Conservation (phyloP, 2,329 filamentous ascomycete genomes). For the Talaromyces sp. region DNA sequence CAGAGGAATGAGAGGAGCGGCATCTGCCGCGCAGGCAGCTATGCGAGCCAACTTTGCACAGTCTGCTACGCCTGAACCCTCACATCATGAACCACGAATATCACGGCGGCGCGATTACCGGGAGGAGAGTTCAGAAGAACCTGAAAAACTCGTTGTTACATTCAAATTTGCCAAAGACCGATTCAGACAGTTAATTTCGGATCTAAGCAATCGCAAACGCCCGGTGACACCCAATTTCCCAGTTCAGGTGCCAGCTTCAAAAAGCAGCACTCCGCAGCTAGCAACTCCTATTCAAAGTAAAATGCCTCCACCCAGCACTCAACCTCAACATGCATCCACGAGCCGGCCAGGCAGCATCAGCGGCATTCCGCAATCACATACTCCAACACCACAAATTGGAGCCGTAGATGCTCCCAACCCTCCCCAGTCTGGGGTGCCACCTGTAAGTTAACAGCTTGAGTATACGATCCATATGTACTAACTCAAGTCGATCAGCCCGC, state of each 20-base stretch:
- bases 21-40: slow-evolving; percentile 77
- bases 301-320: slow-evolving; percentile 47
- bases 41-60: slow-evolving; percentile 71
- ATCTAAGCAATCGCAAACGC: slow-evolving; percentile 44
- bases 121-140: slow-evolving; percentile 74
- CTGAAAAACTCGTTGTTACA: slow-evolving; percentile 66
- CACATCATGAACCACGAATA: slow-evolving; percentile 64
- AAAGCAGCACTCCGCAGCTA: slow-evolving; percentile 45
- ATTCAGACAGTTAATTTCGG: slow-evolving; percentile 62
- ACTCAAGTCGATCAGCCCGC: slow-evolving; percentile 58
- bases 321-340: slow-evolving; percentile 26
- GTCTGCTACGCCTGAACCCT: slow-evolving; percentile 81
- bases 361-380: slow-evolving; percentile 25
- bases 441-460: slow-evolving; percentile 35
- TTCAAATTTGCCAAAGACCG: slow-evolving; percentile 70
- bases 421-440: slow-evolving; percentile 40
- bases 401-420: slow-evolving; percentile 46
- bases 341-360: slow-evolving; percentile 24
- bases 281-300: slow-evolving; percentile 51
- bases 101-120: slow-evolving; percentile 62
- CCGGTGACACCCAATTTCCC: slow-evolving; percentile 33
- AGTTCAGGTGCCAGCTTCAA: slow-evolving; percentile 45
- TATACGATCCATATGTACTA: neutral
- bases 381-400: slow-evolving; percentile 39
- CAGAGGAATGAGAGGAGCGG: slow-evolving; percentile 82